Base-by-base conservation (phyloP, 768 basidiomycete species). In the Mycena crocata region DNA sequence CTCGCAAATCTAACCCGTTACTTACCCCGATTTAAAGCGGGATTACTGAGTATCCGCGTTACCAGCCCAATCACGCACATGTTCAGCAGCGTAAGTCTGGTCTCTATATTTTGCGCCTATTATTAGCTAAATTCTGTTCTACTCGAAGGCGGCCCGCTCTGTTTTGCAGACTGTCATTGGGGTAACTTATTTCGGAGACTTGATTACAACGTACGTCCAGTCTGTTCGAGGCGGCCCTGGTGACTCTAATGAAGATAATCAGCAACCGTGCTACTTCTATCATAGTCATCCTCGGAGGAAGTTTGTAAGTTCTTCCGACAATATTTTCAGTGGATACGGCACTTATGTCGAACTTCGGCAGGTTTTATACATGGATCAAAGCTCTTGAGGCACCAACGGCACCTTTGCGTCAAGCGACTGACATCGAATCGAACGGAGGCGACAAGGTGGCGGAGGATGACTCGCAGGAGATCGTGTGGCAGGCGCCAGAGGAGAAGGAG, bases 61-160 rank as follows among this genome's bases (percentile, higher is more conserved):
- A 94, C 93, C 19, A 91, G 90, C 62, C 93, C 93, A 6, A 85
- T 95, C 58, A 93, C 92, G 2, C 93, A 94, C 75, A 94, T 93
- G 92, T 92, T 94, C 78, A 90, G 89, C 19, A 90, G 86, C 68
- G 91, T 92, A 71, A 75, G 89, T 83, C 14, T 54, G n/a, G 40
- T 70, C 49, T 63, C 35, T 40, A 46, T 60, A n/a, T 48, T 48
- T 39, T 17, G 54, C 54, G 39, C 21, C 49, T 46, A 32, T 17
- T 39, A 64, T 67, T 62, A 60, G 44, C 71, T 62, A 67, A 45
- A 59, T 44, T 48, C 52, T 62, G 46, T 23, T 66, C 60, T 39
- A 31, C 56, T 39, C 55, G 50, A 68, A 92, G 93, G 91, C 93
- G 31, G 91, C 91, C 10, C 85, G 92, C 62, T 93, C 93, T 9